Conservation (phyloP, 2,329 filamentous ascomycete genomes). For the Nemania sp. region DNA sequence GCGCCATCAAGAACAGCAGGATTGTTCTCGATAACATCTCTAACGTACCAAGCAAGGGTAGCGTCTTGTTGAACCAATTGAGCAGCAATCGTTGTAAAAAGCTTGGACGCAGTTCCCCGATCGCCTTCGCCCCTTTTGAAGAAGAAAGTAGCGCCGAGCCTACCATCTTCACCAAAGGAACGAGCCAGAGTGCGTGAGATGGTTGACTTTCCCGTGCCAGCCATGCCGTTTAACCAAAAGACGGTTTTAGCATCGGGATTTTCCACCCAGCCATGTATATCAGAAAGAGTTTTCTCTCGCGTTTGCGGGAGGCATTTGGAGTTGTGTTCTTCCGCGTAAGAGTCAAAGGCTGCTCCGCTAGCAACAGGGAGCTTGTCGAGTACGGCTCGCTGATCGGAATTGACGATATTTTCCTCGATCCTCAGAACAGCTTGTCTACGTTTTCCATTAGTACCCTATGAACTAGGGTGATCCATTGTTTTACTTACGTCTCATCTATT, state of each 20-base stretch:
- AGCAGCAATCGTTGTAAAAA: slow-evolving; percentile 11
- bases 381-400: slow-evolving; percentile 34
- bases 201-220: slow-evolving; percentile 47
- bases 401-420: not conserved
- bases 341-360: slow-evolving; percentile 39
- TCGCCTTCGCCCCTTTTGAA: slow-evolving; percentile 41
- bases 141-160: slow-evolving; percentile 44
- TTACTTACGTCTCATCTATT: slow-evolving; percentile 40
- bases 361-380: slow-evolving; percentile 15
- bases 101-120: not conserved
- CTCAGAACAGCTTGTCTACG: not conserved
- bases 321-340: slow-evolving; percentile 39
- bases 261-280: slow-evolving; percentile 38
- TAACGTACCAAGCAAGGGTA: not conserved
- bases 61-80: not conserved
- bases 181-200: slow-evolving; percentile 42
- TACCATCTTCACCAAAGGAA: not conserved
- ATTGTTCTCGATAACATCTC: not conserved
- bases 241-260: slow-evolving; percentile 30
- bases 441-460: not conserved
- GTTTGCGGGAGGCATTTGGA: slow-evolving; percentile 39
- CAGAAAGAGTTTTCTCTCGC: slow-evolving; percentile 37
- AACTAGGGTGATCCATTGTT: not conserved
- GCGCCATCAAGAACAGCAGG: not conserved
- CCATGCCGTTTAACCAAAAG: slow-evolving; percentile 46